These are phyloP conservation scores for Ceratocystis destructans DNA, from an alignment of 2,329 filamentous ascomycete genomes.

Conservation along the genomic window DNA sequence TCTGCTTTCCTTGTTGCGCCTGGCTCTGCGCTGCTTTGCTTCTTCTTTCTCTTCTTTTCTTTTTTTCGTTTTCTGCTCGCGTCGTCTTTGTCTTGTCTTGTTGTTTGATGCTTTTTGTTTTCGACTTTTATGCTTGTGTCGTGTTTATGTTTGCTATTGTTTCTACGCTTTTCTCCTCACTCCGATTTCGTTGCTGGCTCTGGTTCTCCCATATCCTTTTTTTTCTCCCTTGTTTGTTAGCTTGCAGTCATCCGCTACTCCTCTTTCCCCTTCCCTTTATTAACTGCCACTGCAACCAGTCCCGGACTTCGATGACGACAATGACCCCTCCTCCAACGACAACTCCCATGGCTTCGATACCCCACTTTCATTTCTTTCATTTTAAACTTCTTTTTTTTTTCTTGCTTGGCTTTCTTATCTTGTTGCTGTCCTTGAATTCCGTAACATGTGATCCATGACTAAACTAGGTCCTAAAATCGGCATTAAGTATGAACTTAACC, in stretches of 20 bases:
- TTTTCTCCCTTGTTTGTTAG: not conserved
- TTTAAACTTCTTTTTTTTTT: constrained; percentile 21
- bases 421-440: not conserved
- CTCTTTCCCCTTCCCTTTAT: constrained; percentile 1
- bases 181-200: constrained; percentile 8
- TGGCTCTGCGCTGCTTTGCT: not conserved
- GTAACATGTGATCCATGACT: no score
- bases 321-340: constrained; percentile 14
- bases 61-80: not conserved
- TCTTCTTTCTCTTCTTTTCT: not conserved
- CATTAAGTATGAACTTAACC: no score
- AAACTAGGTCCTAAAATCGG: no score
- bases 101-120: constrained; percentile 15
- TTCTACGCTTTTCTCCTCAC: constrained; percentile 1
- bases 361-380: constrained; percentile 17
- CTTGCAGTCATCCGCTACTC: not conserved
- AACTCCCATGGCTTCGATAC: constrained; percentile 20
- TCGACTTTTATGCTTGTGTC: constrained; percentile 13
- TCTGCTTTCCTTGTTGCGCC: constrained; percentile 1
- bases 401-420: constrained; percentile 17
- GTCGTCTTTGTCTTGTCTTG: constrained; percentile 10
- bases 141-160: constrained; percentile 2
- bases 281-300: constrained; percentile 11
- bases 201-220: constrained; percentile 8
- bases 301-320: constrained; percentile 19